Evolutionary conservation across 345 rosid genomes (phyloP), one percentile per base, ranked within the genome.

Genomic region (Eucalyptus sp.): DNA sequence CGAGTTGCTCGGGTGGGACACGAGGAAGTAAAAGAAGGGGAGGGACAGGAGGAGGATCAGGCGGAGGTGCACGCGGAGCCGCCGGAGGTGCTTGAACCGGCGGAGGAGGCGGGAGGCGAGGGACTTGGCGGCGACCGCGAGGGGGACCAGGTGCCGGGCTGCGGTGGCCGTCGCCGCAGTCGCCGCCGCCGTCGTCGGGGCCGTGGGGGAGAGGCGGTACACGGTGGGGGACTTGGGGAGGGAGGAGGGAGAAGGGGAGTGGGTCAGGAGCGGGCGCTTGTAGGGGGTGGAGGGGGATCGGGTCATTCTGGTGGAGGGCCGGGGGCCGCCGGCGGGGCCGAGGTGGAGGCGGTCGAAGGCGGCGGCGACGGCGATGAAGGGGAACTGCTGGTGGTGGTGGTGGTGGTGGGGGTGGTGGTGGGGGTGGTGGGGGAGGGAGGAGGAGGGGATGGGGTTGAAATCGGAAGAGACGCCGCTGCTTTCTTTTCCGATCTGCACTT

Each of bases 401-500:
- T 3, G n/a, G n/a, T 5, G 31, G 66, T 2, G 64, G 64, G 10
- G 29, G 64, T 2, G 64, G n/a, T 60, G 66, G n/a, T 0, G 64
- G 64, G 10, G 31, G 6, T 87, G 87, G n/a, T 50, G 84, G 92
- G 31, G 79, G 90, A 54, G 90, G 44, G 81, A 68, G 81, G 44
- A 91, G 87, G 24, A 92, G 11, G 96, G 97, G 51, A 94, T 92
- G 2, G 98, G 98, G 58, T 94, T 95, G 91, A 90, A 97, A 97
- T 95, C 99, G 98, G 98, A 97, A 95, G 99, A 96, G 97, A 97
- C 90, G 99, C 99, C 99, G 94, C 89, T 94, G 97, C 99, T 97
- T 95, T 97, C 99, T 96, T 93, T 97, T 95, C 99, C 99, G 99
- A 97, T 97, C 95, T 96, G 99, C 91, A 90, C 94, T 94, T 97